Evolutionary conservation across 208 protist genomes (phyloP), one percentile per base, ranked within the genome.

Genomic region (Lotmaria passim): DNA sequence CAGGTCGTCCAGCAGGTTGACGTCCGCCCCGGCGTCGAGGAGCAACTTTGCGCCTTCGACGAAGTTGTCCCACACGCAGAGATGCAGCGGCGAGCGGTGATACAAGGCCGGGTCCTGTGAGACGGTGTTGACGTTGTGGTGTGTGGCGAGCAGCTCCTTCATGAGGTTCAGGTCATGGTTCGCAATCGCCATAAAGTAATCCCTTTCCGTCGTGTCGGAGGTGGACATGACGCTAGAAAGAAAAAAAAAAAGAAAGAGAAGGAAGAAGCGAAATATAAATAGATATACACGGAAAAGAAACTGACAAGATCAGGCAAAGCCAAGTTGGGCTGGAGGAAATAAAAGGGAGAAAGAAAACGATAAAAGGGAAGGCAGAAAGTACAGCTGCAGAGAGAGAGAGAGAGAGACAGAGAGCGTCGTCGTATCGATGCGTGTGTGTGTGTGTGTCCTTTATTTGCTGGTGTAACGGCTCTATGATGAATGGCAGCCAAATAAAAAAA

Each of bases 21-120:
- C 69, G 56, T 90, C 75, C 6, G 84, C 84, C 4, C 79, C 79
- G 14, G 55, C 67, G 26, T 84, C 79, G n/a, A 84, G 62, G n/a
- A 84, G 67, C 21, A 73, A 68, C 75, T 80, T 72, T 26, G 78
- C 81, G 1, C 61, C 78, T 2, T 83, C 78, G 31, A 80, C 50
- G 44, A 73, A 79, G 69, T 86, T 72, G 12, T 84, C 75, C 80
- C 75, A 84, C 17, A 90, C 78, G 36, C 73, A 83, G 30, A 90
- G 17, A 55, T 85, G 81, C 53, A 90, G 75, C 17, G 80, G 84
- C 0, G 78, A 79, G 63, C 81, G 80, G 56, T 73, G 63, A 50
- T 81, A 83, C 60, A 79, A 17, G 5, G 55, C 52, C 0, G 68
- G 76, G 15, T 69, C 46, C 39, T 61, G 44, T 10, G 65, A 51